phyloP scores from a whole-genome alignment of 2,329 filamentous ascomycete species.

The Triangularia setosa region DNA sequence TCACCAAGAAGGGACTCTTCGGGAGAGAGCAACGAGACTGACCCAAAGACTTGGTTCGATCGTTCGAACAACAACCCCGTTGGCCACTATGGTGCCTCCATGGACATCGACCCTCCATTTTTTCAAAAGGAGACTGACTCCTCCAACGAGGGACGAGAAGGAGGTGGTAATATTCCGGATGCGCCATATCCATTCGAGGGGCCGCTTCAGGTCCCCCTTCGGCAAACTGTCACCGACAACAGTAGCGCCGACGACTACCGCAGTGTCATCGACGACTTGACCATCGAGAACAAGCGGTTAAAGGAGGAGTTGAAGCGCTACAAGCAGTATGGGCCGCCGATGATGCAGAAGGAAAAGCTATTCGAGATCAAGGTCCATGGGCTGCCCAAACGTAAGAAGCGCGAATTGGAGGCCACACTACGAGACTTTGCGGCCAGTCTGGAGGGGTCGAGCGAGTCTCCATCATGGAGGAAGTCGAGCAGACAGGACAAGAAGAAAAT shows the following conservation, averaged over 20 bases:
- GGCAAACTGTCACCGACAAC: slow-evolving; percentile 39
- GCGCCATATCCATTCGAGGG: slow-evolving; percentile 25
- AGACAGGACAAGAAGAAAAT: slow-evolving; percentile 37
- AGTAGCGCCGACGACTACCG: slow-evolving; percentile 72
- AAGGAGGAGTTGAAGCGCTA: slow-evolving; percentile 70
- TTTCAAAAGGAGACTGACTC: slow-evolving; percentile 52
- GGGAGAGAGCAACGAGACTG: slow-evolving; percentile 46
- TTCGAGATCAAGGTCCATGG: slow-evolving; percentile 81
- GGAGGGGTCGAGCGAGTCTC: slow-evolving; percentile 44
- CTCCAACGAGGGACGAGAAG: slow-evolving; percentile 39
- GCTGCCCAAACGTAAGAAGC: slow-evolving; percentile 66
- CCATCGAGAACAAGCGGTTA: slow-evolving; percentile 75
- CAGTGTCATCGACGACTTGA: slow-evolving; percentile 83
- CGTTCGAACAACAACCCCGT: slow-evolving; percentile 48
- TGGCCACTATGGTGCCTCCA: slow-evolving; percentile 39
- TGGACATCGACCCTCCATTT: slow-evolving; percentile 56
- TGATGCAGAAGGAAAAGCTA: slow-evolving; percentile 69
- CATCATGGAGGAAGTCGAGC: slow-evolving; percentile 41
- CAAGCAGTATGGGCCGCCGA: slow-evolving; percentile 61
- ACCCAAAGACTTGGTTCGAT: slow-evolving; percentile 53
- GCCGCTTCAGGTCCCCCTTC: slow-evolving; percentile 24
- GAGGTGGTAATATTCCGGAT: slow-evolving; percentile 10
- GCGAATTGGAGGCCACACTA: slow-evolving; percentile 70
- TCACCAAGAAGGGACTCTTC: slow-evolving; percentile 41
- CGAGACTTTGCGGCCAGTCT: slow-evolving; percentile 66